phyloP scores from a whole-genome alignment of 257 asterid genomes.

The Solanum pimpinellifolium region DNA sequence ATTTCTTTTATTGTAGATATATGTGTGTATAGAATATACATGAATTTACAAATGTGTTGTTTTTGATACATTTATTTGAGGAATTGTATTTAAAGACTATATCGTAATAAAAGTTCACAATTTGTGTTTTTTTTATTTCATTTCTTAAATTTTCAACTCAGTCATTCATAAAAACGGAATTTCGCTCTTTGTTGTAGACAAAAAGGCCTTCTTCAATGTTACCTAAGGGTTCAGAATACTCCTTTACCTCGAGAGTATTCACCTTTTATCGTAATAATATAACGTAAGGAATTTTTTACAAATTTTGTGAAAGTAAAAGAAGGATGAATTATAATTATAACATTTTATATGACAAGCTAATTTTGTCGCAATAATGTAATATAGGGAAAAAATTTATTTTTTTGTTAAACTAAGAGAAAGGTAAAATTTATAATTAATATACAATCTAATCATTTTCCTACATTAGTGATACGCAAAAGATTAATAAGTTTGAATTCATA shows the following conservation, averaged over 20 bases:
- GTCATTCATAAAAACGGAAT: not conserved
- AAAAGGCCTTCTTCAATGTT: not conserved
- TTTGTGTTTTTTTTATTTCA: not conserved
- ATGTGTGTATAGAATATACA: not conserved
- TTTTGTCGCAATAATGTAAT: not conserved
- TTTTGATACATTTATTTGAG: not conserved
- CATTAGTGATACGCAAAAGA: not conserved
- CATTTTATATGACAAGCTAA: not conserved
- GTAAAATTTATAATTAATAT: not conserved
- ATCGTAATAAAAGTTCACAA: not conserved
- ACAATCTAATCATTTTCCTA: not conserved
- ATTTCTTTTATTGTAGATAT: constrained; percentile 1
- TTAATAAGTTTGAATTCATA: not conserved
- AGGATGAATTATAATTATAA: no score
- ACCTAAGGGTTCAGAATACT: not conserved
- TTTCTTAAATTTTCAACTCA: not conserved
- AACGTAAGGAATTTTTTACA: rapidly evolving
- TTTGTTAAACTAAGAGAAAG: not conserved
- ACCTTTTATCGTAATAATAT: not conserved
- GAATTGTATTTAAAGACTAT: not conserved
- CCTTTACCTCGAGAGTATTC: not conserved
- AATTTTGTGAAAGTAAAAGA: not conserved
- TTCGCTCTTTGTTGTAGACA: not conserved
- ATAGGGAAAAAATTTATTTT: not conserved
- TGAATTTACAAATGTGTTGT: not conserved